Evolutionary conservation across 116 monocot species (phyloP), one percentile per base, ranked within the genome.

Genomic region (Zostera marina): DNA sequence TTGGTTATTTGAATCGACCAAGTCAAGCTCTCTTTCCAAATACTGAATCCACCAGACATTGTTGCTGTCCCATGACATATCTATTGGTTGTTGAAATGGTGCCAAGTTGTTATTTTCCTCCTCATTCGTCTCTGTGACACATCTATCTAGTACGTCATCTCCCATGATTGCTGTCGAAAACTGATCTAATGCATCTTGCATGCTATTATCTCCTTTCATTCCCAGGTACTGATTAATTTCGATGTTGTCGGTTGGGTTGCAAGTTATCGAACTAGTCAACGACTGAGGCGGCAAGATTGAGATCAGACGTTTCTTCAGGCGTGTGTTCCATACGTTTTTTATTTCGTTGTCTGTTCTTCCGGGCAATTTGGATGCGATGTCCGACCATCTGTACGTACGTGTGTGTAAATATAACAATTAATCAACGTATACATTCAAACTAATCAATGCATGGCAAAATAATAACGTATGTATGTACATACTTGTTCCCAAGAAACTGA

Each of bases 331-430:
- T 14, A 92, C 68, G 52, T 92, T 92, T 70, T 87, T 92, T 62
- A 92, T 83, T 76, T 87, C 87, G 26, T 87, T 92, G 55, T 92
- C 92, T 0, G 92, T 87, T 72, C 92, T 80, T 54, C 91, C 91
- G 0, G 91, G 82, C 0, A 91, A 68, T 26, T 26, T 60, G 11
- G 91, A 77, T 1, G 91, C 91, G 15, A 91, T 91, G 48, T 77
- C 82, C 3, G 91, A 86, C 91, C 91, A 91, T 48, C 91, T 91
- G 53, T 5, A 20, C 44, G 12, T 20, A 14, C 21, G 10, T 21
- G 12, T 3, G 5, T 32, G n/a, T n/a, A n/a, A n/a, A 32, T 32
- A 32, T 32, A 32, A 32, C 32, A 32, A 7, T 17, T 8, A 16
- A 12, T n/a, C 11, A 42, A 44, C 9, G n/a, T n/a, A n/a, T 26